A percentile compares a stretch with the other conserved stretches of the same genome.
Conservation (phyloP, 129 eudicot species). For the Kitagawia praeruptora region DNA sequence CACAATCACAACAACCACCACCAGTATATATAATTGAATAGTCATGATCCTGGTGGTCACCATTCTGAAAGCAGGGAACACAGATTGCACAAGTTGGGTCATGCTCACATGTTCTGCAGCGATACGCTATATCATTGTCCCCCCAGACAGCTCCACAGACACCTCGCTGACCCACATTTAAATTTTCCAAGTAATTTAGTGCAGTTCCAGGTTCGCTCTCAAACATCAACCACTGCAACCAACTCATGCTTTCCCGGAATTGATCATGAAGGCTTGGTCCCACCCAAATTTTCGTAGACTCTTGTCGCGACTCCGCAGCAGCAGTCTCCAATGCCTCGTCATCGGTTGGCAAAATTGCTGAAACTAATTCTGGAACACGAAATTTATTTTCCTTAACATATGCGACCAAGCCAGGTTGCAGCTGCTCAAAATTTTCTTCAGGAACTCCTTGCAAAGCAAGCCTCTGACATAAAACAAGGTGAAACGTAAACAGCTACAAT, state of each 20-base stretch:
- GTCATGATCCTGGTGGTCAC: slow-evolving; percentile 88
- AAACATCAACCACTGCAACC: slow-evolving; percentile 99
- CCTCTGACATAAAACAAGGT: slow-evolving; percentile 48
- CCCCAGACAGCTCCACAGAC: slow-evolving; percentile 99
- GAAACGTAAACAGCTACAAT: neutral
- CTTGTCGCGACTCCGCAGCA: slow-evolving; percentile 29
- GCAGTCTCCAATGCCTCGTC: slow-evolving; percentile 37
- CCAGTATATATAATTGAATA: slow-evolving; percentile 90
- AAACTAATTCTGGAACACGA: slow-evolving; percentile 35
- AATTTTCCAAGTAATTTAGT: slow-evolving; percentile 34
- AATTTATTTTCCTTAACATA: slow-evolving; percentile 38
- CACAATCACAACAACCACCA: slow-evolving; percentile 99
- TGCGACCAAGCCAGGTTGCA: slow-evolving; percentile 46
- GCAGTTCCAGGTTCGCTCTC: slow-evolving; percentile 56
- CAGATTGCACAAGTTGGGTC: slow-evolving; percentile 99
- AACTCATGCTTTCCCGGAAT: slow-evolving; percentile 59
- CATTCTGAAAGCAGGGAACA: slow-evolving; percentile 91
- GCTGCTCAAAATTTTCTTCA: slow-evolving; percentile 44
- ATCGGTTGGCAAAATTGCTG: slow-evolving; percentile 62
- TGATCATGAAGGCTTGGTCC: slow-evolving; percentile 32
- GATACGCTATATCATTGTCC: slow-evolving; percentile 80
- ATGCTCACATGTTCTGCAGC: slow-evolving; percentile 94
- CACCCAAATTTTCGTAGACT: slow-evolving; percentile 15
- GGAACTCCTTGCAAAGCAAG: slow-evolving; percentile 54
- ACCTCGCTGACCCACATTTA: slow-evolving; percentile 67